phyloP scores from a whole-genome alignment of 305 asterid species.

The Fraxinus dipetala region DNA sequence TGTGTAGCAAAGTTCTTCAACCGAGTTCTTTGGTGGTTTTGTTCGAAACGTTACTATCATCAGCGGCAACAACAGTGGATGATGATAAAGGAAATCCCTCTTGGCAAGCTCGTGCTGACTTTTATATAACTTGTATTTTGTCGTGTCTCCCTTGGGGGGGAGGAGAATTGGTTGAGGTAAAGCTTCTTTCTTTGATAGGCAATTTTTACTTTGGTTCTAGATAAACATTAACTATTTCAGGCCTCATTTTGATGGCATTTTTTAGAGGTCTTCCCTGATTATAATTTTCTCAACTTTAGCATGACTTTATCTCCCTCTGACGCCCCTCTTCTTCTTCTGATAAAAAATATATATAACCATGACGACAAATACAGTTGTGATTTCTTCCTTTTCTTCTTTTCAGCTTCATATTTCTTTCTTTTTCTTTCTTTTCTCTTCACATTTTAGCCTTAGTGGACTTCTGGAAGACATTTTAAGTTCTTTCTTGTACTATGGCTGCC shows the following conservation, averaged over 20 bases:
- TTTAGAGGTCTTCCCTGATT: neutral
- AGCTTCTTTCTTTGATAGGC: conserved; percentile 11
- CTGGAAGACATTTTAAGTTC: neutral
- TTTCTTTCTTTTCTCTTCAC: neutral
- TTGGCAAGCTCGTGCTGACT: conserved; percentile 99
- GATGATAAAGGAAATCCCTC: conserved; percentile 97
- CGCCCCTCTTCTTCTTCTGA: neutral
- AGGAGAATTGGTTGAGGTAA: conserved; percentile 92
- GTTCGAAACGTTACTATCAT: conserved; percentile 82
- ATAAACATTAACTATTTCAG: neutral
- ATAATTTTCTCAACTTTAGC: neutral
- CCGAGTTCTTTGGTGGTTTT: conserved; percentile 77
- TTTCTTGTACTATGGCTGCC: neutral
- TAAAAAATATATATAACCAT: neutral
- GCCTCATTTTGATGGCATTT: neutral
- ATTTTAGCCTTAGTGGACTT: neutral
- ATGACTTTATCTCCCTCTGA: neutral
- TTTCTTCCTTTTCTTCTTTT: neutral
- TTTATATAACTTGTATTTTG: conserved; percentile 74
- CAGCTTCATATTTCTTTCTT: neutral
- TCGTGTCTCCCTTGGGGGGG: conserved; percentile 99
- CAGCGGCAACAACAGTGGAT: conserved; percentile 96
- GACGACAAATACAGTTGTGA: neutral
- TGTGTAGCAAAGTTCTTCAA: conserved; percentile 98
- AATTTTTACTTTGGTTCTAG: neutral